These are phyloP conservation scores for Graphiopsis chlorocephala DNA, from an alignment of 2,329 filamentous ascomycete species.

Conservation along the genomic window DNA sequence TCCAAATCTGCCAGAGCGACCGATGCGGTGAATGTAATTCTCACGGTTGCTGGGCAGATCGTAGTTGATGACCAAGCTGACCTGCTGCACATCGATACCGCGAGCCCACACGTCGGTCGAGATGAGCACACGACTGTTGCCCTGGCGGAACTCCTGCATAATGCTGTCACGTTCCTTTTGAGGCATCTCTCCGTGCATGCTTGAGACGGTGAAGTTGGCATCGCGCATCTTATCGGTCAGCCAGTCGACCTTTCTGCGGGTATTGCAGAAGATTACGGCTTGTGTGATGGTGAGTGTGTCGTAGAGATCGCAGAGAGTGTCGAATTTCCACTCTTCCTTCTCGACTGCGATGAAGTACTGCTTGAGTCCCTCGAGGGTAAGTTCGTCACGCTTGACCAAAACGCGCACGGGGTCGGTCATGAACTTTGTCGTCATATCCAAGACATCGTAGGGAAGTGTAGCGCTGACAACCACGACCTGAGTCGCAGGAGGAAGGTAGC, in stretches of 20 bases:
- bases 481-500: slow-evolving; percentile 94
- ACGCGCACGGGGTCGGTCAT: slow-evolving; percentile 99
- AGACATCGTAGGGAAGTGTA: slow-evolving; percentile 98
- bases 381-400: slow-evolving; percentile 98
- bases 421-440: slow-evolving; percentile 99
- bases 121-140: slow-evolving; percentile 96
- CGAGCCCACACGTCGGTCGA: slow-evolving; percentile 96
- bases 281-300: slow-evolving; percentile 99
- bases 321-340: slow-evolving; percentile 99
- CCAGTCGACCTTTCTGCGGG: slow-evolving; percentile 99
- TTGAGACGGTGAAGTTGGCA: slow-evolving; percentile 98
- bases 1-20: slow-evolving; percentile 98
- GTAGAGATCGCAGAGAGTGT: slow-evolving; percentile 97
- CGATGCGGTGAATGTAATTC: slow-evolving; percentile 99
- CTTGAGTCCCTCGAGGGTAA: slow-evolving; percentile 99
- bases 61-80: slow-evolving; percentile 99
- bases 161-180: slow-evolving; percentile 96
- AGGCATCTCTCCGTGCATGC: slow-evolving; percentile 99
- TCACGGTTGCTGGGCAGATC: slow-evolving; percentile 97
- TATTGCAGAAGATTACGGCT: slow-evolving; percentile 99
- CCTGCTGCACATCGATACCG: slow-evolving; percentile 99
- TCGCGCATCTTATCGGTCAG: slow-evolving; percentile 95
- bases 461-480: slow-evolving; percentile 98
- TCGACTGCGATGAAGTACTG: slow-evolving; percentile 99
- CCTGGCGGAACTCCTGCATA: slow-evolving; percentile 99